A percentile compares a stretch with the other conserved stretches of the same genome.
Evolutionary conservation across 2,329 filamentous ascomycete genomes (phyloP).

Genomic region (Xylariaceae sp.): DNA sequence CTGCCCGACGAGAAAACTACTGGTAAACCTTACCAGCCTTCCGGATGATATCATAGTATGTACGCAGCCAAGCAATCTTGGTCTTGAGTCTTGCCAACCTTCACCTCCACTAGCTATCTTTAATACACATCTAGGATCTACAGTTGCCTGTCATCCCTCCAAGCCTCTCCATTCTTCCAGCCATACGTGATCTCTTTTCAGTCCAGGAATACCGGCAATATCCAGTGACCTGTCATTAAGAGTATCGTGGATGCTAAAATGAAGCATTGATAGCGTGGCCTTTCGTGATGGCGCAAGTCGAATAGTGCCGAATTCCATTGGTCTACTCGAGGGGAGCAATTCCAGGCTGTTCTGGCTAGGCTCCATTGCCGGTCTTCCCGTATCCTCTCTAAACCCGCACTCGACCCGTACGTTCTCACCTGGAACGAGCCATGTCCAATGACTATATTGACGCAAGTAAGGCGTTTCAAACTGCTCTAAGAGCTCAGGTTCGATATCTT

Average conservation of each 20-base stretch:
- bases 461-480: neutral
- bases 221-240: neutral
- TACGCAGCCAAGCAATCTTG: no score
- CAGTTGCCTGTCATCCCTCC: no score
- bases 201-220: neutral
- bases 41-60: no score
- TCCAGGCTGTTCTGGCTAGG: neutral
- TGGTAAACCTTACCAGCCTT: no score
- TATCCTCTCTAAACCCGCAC: constrained; percentile 1
- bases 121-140: no score
- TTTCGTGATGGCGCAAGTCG: neutral
- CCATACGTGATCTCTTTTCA: neutral
- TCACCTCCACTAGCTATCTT: no score
- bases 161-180: neutral
- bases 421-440: constrained; percentile 1
- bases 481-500: constrained; percentile 5
- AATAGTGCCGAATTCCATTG: neutral
- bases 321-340: neutral
- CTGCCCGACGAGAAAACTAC: no score
- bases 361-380: neutral
- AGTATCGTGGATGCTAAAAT: neutral
- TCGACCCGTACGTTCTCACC: neutral
- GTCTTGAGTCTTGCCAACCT: no score
- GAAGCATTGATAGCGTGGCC: constrained; percentile 2
- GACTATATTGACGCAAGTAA: constrained; percentile 1